A percentile compares a stretch with the other conserved stretches of the same genome.
phyloP scores from a whole-genome alignment of 2,329 filamentous ascomycete species.

The Canariomyces notabilis region DNA sequence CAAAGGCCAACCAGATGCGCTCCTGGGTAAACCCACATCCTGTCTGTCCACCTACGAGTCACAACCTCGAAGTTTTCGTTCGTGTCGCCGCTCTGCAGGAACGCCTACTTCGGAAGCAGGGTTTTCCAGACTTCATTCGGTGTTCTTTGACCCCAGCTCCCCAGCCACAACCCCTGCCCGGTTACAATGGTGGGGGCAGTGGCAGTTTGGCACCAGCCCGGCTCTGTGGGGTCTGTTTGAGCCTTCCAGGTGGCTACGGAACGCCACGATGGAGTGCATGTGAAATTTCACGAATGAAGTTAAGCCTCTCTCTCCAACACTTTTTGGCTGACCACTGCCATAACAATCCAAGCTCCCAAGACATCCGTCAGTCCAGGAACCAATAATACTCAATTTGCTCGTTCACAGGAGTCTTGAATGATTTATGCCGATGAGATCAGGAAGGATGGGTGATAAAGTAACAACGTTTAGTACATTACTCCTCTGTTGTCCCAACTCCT shows the following conservation, averaged over 20 bases:
- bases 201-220: background rate
- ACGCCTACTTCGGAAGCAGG: conserved; percentile 25
- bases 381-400: too few species aligned
- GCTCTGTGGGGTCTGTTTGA: background rate
- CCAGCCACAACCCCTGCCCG: background rate
- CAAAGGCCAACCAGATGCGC: too few species aligned
- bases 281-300: background rate
- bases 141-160: conserved; percentile 7
- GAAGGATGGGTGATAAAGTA: too few species aligned
- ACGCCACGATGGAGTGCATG: conserved; percentile 10
- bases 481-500: too few species aligned
- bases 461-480: too few species aligned
- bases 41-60: too few species aligned
- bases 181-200: conserved; percentile 6
- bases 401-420: too few species aligned
- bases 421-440: too few species aligned
- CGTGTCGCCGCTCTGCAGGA: conserved; percentile 2
- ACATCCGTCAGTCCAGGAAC: too few species aligned
- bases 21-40: too few species aligned
- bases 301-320: background rate
- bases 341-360: background rate
- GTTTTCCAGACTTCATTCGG: conserved; percentile 18
- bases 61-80: background rate
- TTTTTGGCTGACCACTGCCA: background rate
- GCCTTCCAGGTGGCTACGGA: background rate